Base-by-base conservation (phyloP, 352 stramenopile genomes). In the Phytopythium montanum region DNA sequence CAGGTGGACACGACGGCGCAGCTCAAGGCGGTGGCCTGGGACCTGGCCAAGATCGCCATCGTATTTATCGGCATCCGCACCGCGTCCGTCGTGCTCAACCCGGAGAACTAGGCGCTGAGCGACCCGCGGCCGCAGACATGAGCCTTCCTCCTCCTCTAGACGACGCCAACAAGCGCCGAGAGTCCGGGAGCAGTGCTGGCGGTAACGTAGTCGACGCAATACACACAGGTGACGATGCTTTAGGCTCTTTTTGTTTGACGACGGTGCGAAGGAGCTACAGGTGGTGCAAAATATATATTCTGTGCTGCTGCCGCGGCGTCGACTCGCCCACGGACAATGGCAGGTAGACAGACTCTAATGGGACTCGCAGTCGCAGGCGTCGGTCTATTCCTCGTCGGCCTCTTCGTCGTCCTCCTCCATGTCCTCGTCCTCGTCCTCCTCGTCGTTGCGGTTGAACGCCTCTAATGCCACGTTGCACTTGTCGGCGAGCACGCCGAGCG, bases 381-480 rank as follows among this genome's bases (percentile, higher is more conserved):
- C n/a, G n/a, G 62, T 79, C 64, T 88, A 83, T 60, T 82, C 73
- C 60, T 87, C 75, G 49, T 80, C 60, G 44, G 79, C 75, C 7
- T 69, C 70, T 54, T 70, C 64, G 6, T 73, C 65, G 7, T 71
- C 70, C 14, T 77, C 72, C 14, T 63, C 74, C 56, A 76, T 73
- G 26, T 75, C 73, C 54, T 73, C 75, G 29, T 88, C 76, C 21
- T 89, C 76, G 18, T 75, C 68, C 1, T 80, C 75, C 0, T 49
- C 42, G 18, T 82, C 75, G 9, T 65, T 61, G 33, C 78, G 64
- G 57, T 82, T 85, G 56, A 94, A 92, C 36, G 85, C 84, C 50
- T 92, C 82, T 79, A 92, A 76, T 68, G 85, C 82, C 39, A 91
- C 53, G 63, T 91, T 90, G 64, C 85, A 95, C 71, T 95, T 95